phyloP scores from a whole-genome alignment of 768 basidiomycete species.

The Leccinum longicurvipes region DNA sequence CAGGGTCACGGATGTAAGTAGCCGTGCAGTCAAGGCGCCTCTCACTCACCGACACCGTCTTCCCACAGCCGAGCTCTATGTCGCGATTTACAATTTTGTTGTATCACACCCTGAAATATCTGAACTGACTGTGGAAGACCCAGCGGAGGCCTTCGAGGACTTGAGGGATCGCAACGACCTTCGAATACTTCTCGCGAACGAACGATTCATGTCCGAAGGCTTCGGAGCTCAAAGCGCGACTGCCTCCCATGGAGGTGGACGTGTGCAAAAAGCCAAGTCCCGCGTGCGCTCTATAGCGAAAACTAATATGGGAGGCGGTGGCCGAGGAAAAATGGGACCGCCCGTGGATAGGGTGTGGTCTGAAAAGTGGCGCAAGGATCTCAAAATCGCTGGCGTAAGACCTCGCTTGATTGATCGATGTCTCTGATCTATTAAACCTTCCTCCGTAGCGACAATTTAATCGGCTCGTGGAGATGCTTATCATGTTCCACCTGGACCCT shows the following conservation, averaged over 20 bases:
- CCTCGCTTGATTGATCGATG: not conserved
- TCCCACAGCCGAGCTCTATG: slow-evolving; percentile 76
- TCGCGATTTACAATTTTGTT: slow-evolving; percentile 76
- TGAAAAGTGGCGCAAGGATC: slow-evolving; percentile 73
- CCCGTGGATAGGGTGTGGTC: slow-evolving; percentile 75
- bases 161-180: slow-evolving; percentile 91
- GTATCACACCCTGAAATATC: slow-evolving; percentile 63
- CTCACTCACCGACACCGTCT: not conserved
- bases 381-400: slow-evolving; percentile 86
- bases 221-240: slow-evolving; percentile 42
- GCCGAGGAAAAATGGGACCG: slow-evolving; percentile 67
- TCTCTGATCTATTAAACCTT: not conserved
- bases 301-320: slow-evolving; percentile 19
- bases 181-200: slow-evolving; percentile 62
- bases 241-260: slow-evolving; percentile 48
- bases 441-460: slow-evolving; percentile 84
- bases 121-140: slow-evolving; percentile 97
- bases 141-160: slow-evolving; percentile 97
- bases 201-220: slow-evolving; percentile 68
- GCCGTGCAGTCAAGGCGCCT: not conserved
- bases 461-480: slow-evolving; percentile 88
- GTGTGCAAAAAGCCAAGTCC: slow-evolving; percentile 38
- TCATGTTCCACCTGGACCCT: slow-evolving; percentile 67
- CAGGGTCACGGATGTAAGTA: slow-evolving; percentile 86
- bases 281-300: slow-evolving; percentile 29